Base-by-base conservation (phyloP, 139 green algal genomes). In the Tetraselmis striata region DNA sequence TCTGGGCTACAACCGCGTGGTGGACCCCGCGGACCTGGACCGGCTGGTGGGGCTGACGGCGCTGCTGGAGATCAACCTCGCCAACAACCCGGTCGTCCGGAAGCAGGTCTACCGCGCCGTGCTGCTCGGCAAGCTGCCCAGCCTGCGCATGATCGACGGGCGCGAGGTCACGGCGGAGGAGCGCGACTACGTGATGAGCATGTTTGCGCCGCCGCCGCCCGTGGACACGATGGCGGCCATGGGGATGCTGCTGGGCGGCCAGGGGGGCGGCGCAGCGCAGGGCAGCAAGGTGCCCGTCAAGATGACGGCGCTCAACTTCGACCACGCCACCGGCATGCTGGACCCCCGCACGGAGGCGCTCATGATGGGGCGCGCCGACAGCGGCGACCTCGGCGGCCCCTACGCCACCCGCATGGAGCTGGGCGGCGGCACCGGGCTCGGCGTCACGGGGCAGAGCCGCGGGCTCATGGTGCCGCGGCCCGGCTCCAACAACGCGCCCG, bases 1-100 rank as follows among this genome's bases (percentile, higher is more conserved):
- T 58, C 74, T 93, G n/a, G 84, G 82, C 29, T 85, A 82, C 81
- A 95, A 95, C 87, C 81, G 91, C 59, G 86, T 95, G 31, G 59
- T n/a, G 30, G 91, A 95, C 67, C 29, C 83, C 22, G 80, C 32
- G 1, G 91, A 93, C 29, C 45, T 93, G 79, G 90, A 92, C 26
- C 78, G 83, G 76, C 81, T 95, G 24, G 77, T 77, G 0, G 30
- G n/a, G 26, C 80, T 93, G 32, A 83, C 67, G 27, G 58, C 26
- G n/a, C 85, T 93, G 77, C 27, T 85, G 32, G 89, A 95, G 83
- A 59, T 95, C 11, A 88, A 83, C 18, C 78, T 95, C 75, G 79
- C 81, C 25, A 86, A 86, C 80, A 95, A 94, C 85, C 90, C 91
- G 2, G 32, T 94, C 31, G 85, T 83, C 27, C 83, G 89, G 81